Evolutionary conservation across 768 basidiomycete genomes (phyloP), one percentile per base, ranked within the genome.

Genomic region (Trametes punicea): DNA sequence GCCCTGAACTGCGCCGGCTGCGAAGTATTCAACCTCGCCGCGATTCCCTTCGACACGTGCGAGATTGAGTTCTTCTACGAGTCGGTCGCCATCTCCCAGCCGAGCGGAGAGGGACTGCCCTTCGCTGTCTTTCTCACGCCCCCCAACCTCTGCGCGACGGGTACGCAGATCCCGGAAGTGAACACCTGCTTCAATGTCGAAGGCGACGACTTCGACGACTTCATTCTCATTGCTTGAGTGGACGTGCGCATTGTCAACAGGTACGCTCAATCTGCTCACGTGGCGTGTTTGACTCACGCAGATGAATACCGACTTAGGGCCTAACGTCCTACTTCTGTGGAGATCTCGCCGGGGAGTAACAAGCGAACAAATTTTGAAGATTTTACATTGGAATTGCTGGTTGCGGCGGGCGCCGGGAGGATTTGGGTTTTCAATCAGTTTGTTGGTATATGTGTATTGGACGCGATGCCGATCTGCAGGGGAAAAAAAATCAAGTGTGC

Each of bases 121-220:
- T 57, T 52, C 45, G 56, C 45, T 13, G 51, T 31, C 31, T 31
- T 31, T 31, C 31, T 31, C 31, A 8, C 31, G 31, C 31, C 31
- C 8, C 31, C 51, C 26, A 13, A 13, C 36, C 39, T 52, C 10
- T 41, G 50, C 44, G 16, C 34, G 3, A 2, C 31, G 26, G 47
- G 47, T 33, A 7, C 26, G 8, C 46, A 54, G 26, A 30, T 59
- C 47, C 39, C 57, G 18, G 16, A 27, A 1, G 51, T 54, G 6
- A 59, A 59, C 51, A 36, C 30, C 10, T 59, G 57, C 41, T 59
- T 49, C 33, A 59, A 59, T 41, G 7, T 54, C 34, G 51, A 52
- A 18, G 20, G 13, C 38, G 44, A 4, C 27, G 20, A 25, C 34
- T 51, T 51, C 27, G 21, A 25, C n/a, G 26, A 34, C 25, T 56